Percentiles rank a stretch among this genome's conserved stretches.
phyloP scores from a whole-genome alignment of 805 yeast species.

The Starmerella bacillaris region DNA sequence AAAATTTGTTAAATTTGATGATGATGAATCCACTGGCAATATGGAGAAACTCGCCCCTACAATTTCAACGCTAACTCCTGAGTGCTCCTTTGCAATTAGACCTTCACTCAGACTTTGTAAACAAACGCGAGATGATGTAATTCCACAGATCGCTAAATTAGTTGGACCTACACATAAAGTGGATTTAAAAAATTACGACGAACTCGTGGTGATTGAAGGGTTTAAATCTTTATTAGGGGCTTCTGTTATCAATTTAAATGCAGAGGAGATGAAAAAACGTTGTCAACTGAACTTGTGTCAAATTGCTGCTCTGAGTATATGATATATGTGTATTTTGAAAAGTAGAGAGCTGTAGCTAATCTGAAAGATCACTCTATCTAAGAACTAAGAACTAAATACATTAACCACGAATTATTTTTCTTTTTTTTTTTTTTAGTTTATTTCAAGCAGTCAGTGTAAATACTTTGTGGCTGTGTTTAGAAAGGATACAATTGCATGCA shows the following conservation, averaged over 20 bases:
- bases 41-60: slow-evolving; percentile 39
- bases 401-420: too few species aligned
- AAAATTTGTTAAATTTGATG: slow-evolving; percentile 37
- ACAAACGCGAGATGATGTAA: slow-evolving; percentile 54
- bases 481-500: too few species aligned
- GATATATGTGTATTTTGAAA: too few species aligned
- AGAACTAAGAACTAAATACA: too few species aligned
- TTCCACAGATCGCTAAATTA: slow-evolving; percentile 47
- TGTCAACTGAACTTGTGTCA: slow-evolving; percentile 68
- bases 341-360: too few species aligned
- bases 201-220: slow-evolving; percentile 67
- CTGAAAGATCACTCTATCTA: too few species aligned
- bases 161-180: slow-evolving; percentile 63
- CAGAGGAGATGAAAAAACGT: slow-evolving; percentile 35
- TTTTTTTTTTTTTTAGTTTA: too few species aligned
- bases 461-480: too few species aligned
- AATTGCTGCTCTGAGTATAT: slow-evolving; percentile 28
- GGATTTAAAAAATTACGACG: slow-evolving; percentile 62
- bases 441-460: too few species aligned
- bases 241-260: slow-evolving; percentile 42
- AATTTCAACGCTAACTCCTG: slow-evolving; percentile 52
- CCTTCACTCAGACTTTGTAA: slow-evolving; percentile 58
- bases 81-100: slow-evolving; percentile 56
- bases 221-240: slow-evolving; percentile 78
- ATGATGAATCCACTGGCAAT: too few species aligned